Percentiles rank a stretch among this genome's conserved stretches.
phyloP scores from a whole-genome alignment of 352 stramenopile genomes.

The Phytophthora macrochlamydospora region DNA sequence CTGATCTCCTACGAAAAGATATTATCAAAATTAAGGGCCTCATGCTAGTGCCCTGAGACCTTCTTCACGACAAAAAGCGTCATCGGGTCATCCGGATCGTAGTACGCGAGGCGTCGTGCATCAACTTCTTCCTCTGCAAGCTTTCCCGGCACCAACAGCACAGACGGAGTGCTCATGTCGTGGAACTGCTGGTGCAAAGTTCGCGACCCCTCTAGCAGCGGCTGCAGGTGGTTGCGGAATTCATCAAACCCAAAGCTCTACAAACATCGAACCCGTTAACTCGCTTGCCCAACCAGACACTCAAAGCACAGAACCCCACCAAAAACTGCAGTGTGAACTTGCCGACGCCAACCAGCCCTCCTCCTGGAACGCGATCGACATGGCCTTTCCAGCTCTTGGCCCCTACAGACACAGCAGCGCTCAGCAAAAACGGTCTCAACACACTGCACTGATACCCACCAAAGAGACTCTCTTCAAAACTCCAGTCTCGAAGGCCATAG shows the following conservation, averaged over 20 bases:
- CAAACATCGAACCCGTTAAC: too few relatives aligned
- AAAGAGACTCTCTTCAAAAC: slow-evolving; percentile 63
- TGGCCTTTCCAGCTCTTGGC: slow-evolving; percentile 66
- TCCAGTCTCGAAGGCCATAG: slow-evolving; percentile 79
- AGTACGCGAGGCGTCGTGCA: slow-evolving; percentile 54
- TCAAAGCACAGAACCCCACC: slow-evolving; percentile 27
- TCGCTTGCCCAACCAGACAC: too few relatives aligned
- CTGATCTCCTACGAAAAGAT: too few relatives aligned
- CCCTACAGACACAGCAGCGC: too few relatives aligned
- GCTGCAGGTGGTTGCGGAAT: slow-evolving; percentile 68
- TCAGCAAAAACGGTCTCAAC: not conserved
- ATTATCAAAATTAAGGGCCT: too few relatives aligned
- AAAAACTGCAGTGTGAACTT: slow-evolving; percentile 67
- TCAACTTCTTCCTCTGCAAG: slow-evolving; percentile 37
- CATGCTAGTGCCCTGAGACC: slow-evolving; percentile 11
- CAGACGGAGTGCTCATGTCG: slow-evolving; percentile 56
- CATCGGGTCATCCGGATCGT: slow-evolving; percentile 61
- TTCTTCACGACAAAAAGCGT: slow-evolving; percentile 64
- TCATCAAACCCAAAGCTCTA: slow-evolving; percentile 80
- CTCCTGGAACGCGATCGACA: slow-evolving; percentile 72
- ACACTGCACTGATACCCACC: slow-evolving; percentile 33
- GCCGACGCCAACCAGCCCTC: slow-evolving; percentile 67
- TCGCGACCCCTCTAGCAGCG: slow-evolving; percentile 64
- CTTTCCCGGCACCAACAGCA: slow-evolving; percentile 76
- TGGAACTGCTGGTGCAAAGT: slow-evolving; percentile 56